A percentile compares a stretch with the other conserved stretches of the same genome.
These are phyloP conservation scores for Boletus huronensis DNA, from an alignment of 768 basidiomycete genomes.

Conservation along the genomic window DNA sequence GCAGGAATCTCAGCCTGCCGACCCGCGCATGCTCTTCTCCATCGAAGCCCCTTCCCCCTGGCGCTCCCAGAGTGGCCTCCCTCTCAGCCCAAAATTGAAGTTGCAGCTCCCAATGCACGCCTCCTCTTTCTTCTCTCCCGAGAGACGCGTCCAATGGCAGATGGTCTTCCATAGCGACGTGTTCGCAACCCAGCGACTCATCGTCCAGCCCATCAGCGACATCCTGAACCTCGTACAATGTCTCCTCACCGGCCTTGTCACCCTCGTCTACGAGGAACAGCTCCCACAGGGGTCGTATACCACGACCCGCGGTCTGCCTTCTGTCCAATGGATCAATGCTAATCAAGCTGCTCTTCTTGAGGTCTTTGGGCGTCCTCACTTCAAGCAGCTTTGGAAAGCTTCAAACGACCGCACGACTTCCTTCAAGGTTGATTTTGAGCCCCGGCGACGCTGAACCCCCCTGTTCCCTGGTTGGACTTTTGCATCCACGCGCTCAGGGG, in stretches of 20 bases:
- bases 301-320: constrained; percentile 75
- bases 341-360: constrained; percentile 66
- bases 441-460: constrained; percentile 35
- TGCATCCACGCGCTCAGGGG: constrained; percentile 8
- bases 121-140: constrained; percentile 81
- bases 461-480: constrained; percentile 5
- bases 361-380: constrained; percentile 72
- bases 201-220: constrained; percentile 65
- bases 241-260: constrained; percentile 68
- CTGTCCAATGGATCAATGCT: constrained; percentile 70
- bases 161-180: constrained; percentile 84
- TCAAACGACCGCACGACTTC: constrained; percentile 67
- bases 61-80: constrained; percentile 72
- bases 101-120: constrained; percentile 76
- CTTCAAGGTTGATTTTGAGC: constrained; percentile 69
- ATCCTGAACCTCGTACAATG: constrained; percentile 68
- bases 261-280: constrained; percentile 71
- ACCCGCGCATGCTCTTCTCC: constrained; percentile 73
- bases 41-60: constrained; percentile 77
- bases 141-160: constrained; percentile 82
- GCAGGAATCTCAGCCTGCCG: constrained; percentile 55
- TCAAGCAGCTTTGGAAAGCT: constrained; percentile 67
- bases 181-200: constrained; percentile 67
- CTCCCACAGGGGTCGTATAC: constrained; percentile 66
- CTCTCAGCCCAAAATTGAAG: constrained; percentile 69